Conservation (phyloP, 768 basidiomycete genomes). For the Punctularia strigosozonata region DNA sequence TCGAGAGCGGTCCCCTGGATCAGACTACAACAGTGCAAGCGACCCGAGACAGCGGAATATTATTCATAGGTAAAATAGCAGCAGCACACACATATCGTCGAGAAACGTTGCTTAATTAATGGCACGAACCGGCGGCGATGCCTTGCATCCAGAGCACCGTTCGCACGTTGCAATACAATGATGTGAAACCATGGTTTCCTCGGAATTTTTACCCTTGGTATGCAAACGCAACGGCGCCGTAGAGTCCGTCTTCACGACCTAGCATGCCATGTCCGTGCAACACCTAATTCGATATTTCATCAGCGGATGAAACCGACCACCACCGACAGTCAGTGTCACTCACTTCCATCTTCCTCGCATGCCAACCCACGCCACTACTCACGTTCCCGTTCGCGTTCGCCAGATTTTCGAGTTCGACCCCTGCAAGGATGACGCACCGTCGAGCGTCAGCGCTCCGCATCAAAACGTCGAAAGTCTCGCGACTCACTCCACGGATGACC, state of each 20-base stretch:
- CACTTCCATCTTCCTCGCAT: conserved; percentile 94
- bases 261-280: conserved; percentile 85
- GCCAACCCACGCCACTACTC: conserved; percentile 90
- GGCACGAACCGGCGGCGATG: too few species aligned
- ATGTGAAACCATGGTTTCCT: not conserved
- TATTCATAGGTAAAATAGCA: too few species aligned
- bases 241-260: conserved; percentile 86
- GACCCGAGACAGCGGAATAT: too few species aligned
- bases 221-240: conserved; percentile 89
- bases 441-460: too few species aligned
- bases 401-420: conserved; percentile 57
- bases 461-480: too few species aligned
- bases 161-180: too few species aligned
- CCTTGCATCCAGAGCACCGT: too few species aligned
- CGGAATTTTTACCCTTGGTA: conserved; percentile 62
- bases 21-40: too few species aligned
- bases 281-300: conserved; percentile 18
- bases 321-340: conserved; percentile 16
- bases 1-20: too few species aligned
- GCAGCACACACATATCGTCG: too few species aligned
- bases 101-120: too few species aligned
- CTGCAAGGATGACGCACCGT: too few species aligned
- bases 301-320: not conserved
- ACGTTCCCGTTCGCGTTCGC: conserved; percentile 81
- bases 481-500: conserved; percentile 63